Evolutionary conservation across 768 basidiomycete species (phyloP).

Genomic region (Tulasnella sp.): DNA sequence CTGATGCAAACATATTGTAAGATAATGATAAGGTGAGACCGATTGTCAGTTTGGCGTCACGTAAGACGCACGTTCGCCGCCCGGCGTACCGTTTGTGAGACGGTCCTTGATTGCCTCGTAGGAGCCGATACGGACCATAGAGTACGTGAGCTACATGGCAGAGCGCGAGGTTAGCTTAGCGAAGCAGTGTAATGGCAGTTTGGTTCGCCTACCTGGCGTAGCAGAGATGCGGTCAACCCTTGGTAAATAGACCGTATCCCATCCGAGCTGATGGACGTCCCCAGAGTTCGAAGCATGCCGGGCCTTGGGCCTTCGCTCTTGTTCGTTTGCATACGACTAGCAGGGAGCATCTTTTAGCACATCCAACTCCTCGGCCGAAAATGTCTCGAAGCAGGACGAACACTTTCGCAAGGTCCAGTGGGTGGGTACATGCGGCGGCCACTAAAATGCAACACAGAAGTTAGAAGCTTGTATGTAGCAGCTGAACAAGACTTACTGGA

Average conservation of each 20-base stretch:
- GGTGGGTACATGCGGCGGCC: slow-evolving; percentile 15
- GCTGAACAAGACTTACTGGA: slow-evolving; percentile 7
- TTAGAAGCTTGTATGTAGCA: neutral
- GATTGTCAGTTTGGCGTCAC: neutral
- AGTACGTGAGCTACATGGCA: slow-evolving; percentile 7
- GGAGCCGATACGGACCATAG: slow-evolving; percentile 15
- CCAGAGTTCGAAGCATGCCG: slow-evolving; percentile 13
- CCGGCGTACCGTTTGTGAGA: slow-evolving; percentile 12
- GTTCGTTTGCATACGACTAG: slow-evolving; percentile 16
- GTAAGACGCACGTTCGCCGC: neutral
- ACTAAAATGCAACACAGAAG: neutral
- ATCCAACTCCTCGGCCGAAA: neutral
- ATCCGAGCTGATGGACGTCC: neutral
- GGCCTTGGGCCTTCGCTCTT: slow-evolving; percentile 1
- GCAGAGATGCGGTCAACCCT: slow-evolving; percentile 14
- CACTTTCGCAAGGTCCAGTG: slow-evolving; percentile 16
- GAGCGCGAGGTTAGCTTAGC: neutral
- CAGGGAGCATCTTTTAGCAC: neutral
- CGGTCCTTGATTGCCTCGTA: slow-evolving; percentile 14
- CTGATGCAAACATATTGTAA: neutral
- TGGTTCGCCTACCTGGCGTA: slow-evolving; percentile 8
- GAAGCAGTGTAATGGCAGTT: neutral
- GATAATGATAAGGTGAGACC: too few relatives aligned
- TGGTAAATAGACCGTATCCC: slow-evolving; percentile 10
- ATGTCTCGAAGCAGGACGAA: neutral